Evolutionary conservation across 1,284 basidiomycete species (phyloP).

Genomic region (Ceratobasidium sp.): DNA sequence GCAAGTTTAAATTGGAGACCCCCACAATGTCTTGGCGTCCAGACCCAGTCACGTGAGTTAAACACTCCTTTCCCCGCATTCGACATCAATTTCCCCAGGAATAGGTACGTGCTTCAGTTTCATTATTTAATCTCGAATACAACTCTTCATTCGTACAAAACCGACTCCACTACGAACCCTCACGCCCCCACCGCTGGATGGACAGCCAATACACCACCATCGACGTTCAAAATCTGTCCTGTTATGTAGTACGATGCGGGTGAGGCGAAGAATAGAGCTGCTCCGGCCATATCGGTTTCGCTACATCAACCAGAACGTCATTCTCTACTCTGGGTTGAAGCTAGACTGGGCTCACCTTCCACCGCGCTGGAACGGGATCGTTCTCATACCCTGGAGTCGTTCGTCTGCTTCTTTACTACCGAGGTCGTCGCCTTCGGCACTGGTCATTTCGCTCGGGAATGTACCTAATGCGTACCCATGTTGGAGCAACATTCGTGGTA

Average conservation of each 20-base stretch:
- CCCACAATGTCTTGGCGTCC: too few relatives aligned
- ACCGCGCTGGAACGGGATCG: slow-evolving; percentile 13
- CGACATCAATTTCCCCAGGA: too few relatives aligned
- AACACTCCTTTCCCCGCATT: too few relatives aligned
- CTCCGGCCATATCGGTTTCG: slow-evolving; percentile 78
- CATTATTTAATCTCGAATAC: too few relatives aligned
- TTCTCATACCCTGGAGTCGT: slow-evolving; percentile 55
- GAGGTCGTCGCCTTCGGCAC: slow-evolving; percentile 50
- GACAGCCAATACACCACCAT: slow-evolving; percentile 66
- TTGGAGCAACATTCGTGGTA: too few relatives aligned
- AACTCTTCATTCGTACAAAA: too few relatives aligned
- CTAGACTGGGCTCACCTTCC: slow-evolving; percentile 4
- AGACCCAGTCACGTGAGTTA: too few relatives aligned
- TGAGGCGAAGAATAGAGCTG: slow-evolving; percentile 79
- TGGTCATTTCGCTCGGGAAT: slow-evolving; percentile 76
- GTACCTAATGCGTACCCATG: slow-evolving; percentile 49
- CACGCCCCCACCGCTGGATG: too few relatives aligned
- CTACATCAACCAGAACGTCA: slow-evolving; percentile 57
- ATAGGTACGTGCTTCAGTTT: too few relatives aligned
- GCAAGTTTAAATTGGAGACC: too few relatives aligned
- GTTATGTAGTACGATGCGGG: slow-evolving; percentile 78
- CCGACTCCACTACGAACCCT: too few relatives aligned
- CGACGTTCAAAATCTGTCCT: slow-evolving; percentile 79
- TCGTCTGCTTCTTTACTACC: slow-evolving; percentile 51
- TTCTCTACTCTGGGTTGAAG: slow-evolving; percentile 66